Evolutionary conservation across 1,284 basidiomycete species (phyloP).

Genomic region (Ceratorhiza oryzae-sativae): DNA sequence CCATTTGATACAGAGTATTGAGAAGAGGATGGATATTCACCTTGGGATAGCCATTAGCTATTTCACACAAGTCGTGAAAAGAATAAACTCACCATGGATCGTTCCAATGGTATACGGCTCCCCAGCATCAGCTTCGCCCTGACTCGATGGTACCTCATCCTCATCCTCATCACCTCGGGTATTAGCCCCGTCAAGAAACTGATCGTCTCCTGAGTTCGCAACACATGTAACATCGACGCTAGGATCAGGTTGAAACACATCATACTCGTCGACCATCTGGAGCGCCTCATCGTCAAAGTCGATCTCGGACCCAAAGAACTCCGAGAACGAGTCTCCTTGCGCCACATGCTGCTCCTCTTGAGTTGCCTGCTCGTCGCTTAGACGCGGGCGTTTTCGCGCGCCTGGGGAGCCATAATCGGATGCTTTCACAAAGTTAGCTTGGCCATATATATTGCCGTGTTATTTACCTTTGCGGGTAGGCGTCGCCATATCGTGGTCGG

Average conservation of each 20-base stretch:
- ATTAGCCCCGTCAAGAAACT: slow-evolving; percentile 5
- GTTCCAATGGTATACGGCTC: neutral
- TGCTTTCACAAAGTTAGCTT: slow-evolving; percentile 6
- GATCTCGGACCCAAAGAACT: slow-evolving; percentile 36
- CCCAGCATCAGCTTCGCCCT: slow-evolving; percentile 31
- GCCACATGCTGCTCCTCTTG: slow-evolving; percentile 18
- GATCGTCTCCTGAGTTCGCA: slow-evolving; percentile 24
- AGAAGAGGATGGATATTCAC: slow-evolving; percentile 24
- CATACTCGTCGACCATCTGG: slow-evolving; percentile 32
- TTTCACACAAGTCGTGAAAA: neutral
- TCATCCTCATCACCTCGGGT: slow-evolving; percentile 9
- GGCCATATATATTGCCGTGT: neutral
- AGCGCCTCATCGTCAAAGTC: slow-evolving; percentile 36
- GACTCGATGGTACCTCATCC: slow-evolving; percentile 34
- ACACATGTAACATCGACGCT: slow-evolving; percentile 9
- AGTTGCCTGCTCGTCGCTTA: slow-evolving; percentile 8
- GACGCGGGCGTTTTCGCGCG: slow-evolving; percentile 26
- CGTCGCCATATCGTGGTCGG: slow-evolving; percentile 26
- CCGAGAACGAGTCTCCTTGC: slow-evolving; percentile 29
- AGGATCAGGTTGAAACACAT: slow-evolving; percentile 19
- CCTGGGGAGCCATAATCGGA: slow-evolving; percentile 1
- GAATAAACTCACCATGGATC: slow-evolving; percentile 12
- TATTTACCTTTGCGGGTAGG: slow-evolving; percentile 34
- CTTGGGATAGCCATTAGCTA: neutral
- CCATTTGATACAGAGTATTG: slow-evolving; percentile 8